Evolutionary conservation across 2,329 filamentous ascomycete species (phyloP).

Genomic region (Akanthomyces uredinophilus): DNA sequence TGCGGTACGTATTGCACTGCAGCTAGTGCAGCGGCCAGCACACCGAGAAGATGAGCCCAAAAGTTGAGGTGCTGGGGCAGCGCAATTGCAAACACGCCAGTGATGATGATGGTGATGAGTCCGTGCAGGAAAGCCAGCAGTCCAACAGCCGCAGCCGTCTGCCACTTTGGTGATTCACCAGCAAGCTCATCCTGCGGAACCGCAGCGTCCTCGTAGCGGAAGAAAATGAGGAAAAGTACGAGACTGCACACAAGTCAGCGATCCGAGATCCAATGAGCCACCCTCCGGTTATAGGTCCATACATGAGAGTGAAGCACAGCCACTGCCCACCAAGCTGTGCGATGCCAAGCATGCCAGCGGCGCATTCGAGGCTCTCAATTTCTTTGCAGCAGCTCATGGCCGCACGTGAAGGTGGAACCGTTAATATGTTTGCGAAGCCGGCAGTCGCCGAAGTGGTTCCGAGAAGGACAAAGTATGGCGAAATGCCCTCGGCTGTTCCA

Average conservation of each 20-base stretch:
- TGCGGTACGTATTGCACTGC: conserved; percentile 92
- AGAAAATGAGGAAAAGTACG: conserved; percentile 91
- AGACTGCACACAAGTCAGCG: conserved; percentile 53
- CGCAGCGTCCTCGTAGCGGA: conserved; percentile 59
- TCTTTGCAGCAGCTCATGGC: conserved; percentile 84
- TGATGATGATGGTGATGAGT: conserved; percentile 63
- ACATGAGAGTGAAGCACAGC: conserved; percentile 91
- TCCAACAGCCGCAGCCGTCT: conserved; percentile 72
- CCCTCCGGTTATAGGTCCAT: conserved; percentile 29
- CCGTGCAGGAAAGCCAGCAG: conserved; percentile 69
- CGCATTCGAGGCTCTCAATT: conserved; percentile 75
- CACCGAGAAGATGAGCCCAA: conserved; percentile 83
- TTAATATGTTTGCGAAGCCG: conserved; percentile 87
- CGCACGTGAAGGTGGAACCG: conserved; percentile 73
- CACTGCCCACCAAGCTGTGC: conserved; percentile 89
- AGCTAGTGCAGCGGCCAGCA: conserved; percentile 72
- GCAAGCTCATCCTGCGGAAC: conserved; percentile 45
- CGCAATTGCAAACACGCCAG: conserved; percentile 60
- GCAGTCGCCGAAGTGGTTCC: conserved; percentile 85
- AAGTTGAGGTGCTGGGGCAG: conserved; percentile 59
- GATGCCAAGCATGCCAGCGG: conserved; percentile 80
- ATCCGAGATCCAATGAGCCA: background rate
- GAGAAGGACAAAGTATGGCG: conserved; percentile 91
- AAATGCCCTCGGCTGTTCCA: conserved; percentile 87
- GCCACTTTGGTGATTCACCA: conserved; percentile 60